Percentiles rank a stretch among this genome's conserved stretches.
phyloP scores from a whole-genome alignment of 768 basidiomycete species.

The Naganishia randhawae region DNA sequence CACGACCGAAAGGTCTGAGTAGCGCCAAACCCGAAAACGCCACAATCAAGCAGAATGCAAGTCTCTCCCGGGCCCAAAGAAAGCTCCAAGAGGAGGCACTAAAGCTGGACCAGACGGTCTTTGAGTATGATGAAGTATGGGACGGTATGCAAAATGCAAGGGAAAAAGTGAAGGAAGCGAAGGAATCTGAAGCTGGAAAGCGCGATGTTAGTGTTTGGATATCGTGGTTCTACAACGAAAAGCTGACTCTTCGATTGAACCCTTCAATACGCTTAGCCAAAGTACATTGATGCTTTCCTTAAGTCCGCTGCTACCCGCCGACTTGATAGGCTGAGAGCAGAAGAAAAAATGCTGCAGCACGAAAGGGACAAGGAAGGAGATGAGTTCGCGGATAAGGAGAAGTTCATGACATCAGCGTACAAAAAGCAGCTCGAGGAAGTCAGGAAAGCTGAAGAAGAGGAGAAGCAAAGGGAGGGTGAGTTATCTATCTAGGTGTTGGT shows the following conservation, averaged over 20 bases:
- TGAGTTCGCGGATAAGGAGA: conserved; percentile 86
- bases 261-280: conserved; percentile 61
- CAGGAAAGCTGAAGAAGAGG: conserved; percentile 85
- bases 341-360: conserved; percentile 94
- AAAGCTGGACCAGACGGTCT: conserved; percentile 74
- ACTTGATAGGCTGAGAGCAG: conserved; percentile 83
- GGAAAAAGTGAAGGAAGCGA: conserved; percentile 65
- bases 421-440: conserved; percentile 94
- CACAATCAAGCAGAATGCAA: conserved; percentile 55
- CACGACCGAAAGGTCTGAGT: conserved; percentile 2
- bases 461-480: conserved; percentile 78
- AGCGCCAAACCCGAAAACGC: conserved; percentile 42
- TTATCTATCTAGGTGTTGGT: conserved; percentile 24
- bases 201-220: conserved; percentile 62
- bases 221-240: neutral
- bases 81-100: conserved; percentile 67
- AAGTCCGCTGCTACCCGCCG: conserved; percentile 78
- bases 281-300: conserved; percentile 81
- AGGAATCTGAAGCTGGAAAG: conserved; percentile 70
- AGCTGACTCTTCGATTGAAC: neutral
- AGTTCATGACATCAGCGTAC: conserved; percentile 97
- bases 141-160: conserved; percentile 91
- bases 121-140: conserved; percentile 93
- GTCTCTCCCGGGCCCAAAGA: conserved; percentile 37
- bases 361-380: conserved; percentile 92